Percentiles rank a stretch among this genome's conserved stretches.
phyloP scores from a whole-genome alignment of 2,329 filamentous ascomycete species.

The Thielaviopsis ethacetica region DNA sequence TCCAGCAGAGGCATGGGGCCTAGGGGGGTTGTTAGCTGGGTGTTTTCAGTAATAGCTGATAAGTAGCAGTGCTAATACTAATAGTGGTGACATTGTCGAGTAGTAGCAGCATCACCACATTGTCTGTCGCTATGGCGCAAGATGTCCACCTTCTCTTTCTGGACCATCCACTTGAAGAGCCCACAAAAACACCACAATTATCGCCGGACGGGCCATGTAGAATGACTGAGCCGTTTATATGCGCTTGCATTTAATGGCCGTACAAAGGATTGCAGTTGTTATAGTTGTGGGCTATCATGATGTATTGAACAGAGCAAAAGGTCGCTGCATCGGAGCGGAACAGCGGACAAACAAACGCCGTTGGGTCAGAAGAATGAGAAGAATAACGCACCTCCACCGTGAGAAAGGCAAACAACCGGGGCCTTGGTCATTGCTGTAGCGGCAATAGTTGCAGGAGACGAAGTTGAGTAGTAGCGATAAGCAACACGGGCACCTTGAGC shows the following conservation, averaged over 20 bases:
- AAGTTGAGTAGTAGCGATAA: constrained; percentile 1
- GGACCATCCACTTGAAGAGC: not conserved
- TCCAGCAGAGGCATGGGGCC: constrained; percentile 42
- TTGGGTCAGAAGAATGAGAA: not conserved
- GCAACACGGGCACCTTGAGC: constrained; percentile 7
- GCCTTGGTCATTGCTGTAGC: constrained; percentile 23
- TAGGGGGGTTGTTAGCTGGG: constrained; percentile 10
- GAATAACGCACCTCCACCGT: constrained; percentile 27
- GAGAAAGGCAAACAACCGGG: constrained; percentile 31
- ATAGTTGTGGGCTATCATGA: not conserved
- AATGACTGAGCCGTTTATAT: not conserved
- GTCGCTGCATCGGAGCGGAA: not conserved
- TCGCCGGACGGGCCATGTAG: not conserved
- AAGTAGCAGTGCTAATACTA: not conserved
- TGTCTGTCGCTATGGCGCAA: not conserved
- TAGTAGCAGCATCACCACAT: not conserved
- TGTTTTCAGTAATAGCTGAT: not conserved
- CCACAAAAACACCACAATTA: not conserved
- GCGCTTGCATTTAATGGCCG: not conserved
- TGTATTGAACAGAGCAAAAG: not conserved
- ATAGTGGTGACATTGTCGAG: not conserved
- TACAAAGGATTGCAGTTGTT: not conserved
- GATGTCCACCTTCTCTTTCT: not conserved
- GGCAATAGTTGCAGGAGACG: not conserved
- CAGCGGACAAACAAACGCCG: not conserved